These are phyloP conservation scores for Pelargonium citronellum DNA, from an alignment of 441 rosid genomes.

Conservation along the genomic window DNA sequence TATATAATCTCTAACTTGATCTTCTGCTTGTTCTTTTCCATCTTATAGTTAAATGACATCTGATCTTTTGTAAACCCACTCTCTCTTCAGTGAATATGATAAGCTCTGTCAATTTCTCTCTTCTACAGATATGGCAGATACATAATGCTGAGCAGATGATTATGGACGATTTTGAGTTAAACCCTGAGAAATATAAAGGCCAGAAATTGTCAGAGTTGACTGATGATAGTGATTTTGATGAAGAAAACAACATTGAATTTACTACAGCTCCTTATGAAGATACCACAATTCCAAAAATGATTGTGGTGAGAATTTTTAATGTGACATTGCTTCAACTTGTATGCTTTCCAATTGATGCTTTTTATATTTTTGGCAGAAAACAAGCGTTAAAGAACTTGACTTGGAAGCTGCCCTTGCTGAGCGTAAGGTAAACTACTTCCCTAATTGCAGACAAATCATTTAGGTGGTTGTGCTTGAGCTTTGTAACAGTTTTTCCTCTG, in stretches of 20 bases:
- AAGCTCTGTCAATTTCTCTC: slow-evolving; percentile 15
- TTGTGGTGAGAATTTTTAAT: slow-evolving; percentile 45
- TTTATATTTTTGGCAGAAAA: slow-evolving; percentile 49
- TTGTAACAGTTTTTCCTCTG: neutral
- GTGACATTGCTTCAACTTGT: slow-evolving; percentile 10
- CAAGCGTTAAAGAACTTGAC: slow-evolving; percentile 86
- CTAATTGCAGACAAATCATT: neutral
- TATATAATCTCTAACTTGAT: neutral
- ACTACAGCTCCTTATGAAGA: slow-evolving; percentile 59
- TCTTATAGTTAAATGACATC: too few species aligned
- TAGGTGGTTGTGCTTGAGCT: neutral
- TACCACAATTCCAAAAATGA: slow-evolving; percentile 51
- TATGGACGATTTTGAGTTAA: slow-evolving; percentile 71
- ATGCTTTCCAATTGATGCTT: slow-evolving; percentile 23
- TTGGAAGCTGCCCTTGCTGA: slow-evolving; percentile 83
- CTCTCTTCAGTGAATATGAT: neutral
- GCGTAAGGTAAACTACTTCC: slow-evolving; percentile 50
- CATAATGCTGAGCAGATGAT: slow-evolving; percentile 95
- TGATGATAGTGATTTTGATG: slow-evolving; percentile 68
- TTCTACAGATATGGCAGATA: slow-evolving; percentile 86
- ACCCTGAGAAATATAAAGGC: slow-evolving; percentile 78
- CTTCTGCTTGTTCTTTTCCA: too few species aligned
- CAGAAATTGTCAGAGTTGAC: slow-evolving; percentile 69
- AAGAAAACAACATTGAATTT: slow-evolving; percentile 52
- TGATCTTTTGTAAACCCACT: neutral